A percentile compares a stretch with the other conserved stretches of the same genome.
Evolutionary conservation across 2,329 filamentous ascomycete genomes (phyloP).

Genomic region (Periconia sp.): DNA sequence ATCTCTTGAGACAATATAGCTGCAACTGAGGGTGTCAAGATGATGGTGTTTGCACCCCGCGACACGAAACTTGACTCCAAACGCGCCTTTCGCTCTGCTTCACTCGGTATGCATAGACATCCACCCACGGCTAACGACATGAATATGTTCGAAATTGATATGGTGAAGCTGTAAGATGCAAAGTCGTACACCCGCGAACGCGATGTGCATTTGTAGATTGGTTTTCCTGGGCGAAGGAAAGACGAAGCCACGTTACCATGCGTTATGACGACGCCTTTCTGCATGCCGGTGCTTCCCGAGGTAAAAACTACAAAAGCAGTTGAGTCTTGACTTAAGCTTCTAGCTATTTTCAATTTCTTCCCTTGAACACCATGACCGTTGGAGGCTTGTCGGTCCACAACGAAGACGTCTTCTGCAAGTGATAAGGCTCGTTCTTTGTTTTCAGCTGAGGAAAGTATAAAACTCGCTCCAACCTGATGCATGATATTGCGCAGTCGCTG

Average conservation of each 20-base stretch:
- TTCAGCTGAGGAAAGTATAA: slow-evolving; percentile 4
- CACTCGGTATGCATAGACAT: not conserved
- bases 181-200: slow-evolving; percentile 47
- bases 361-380: not conserved
- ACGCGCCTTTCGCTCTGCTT: slow-evolving; percentile 43
- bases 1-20: too few relatives aligned
- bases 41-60: too few relatives aligned
- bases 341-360: slow-evolving; percentile 1
- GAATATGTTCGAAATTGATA: slow-evolving; percentile 24
- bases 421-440: not conserved
- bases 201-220: slow-evolving; percentile 1
- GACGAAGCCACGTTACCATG: slow-evolving; percentile 9
- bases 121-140: slow-evolving; percentile 52
- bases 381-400: not conserved
- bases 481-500: slow-evolving; percentile 28
- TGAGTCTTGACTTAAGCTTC: not conserved
- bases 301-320: slow-evolving; percentile 52
- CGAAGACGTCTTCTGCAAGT: not conserved
- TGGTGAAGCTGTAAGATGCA: slow-evolving; percentile 57
- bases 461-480: slow-evolving; percentile 12
- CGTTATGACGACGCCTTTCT: slow-evolving; percentile 60
- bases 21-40: too few relatives aligned
- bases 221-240: not conserved
- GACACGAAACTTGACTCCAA: too few relatives aligned
- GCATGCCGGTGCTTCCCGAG: slow-evolving; percentile 41